Base-by-base conservation (phyloP, 192 early-diverging fungal genomes). In the Podila verticillata region DNA sequence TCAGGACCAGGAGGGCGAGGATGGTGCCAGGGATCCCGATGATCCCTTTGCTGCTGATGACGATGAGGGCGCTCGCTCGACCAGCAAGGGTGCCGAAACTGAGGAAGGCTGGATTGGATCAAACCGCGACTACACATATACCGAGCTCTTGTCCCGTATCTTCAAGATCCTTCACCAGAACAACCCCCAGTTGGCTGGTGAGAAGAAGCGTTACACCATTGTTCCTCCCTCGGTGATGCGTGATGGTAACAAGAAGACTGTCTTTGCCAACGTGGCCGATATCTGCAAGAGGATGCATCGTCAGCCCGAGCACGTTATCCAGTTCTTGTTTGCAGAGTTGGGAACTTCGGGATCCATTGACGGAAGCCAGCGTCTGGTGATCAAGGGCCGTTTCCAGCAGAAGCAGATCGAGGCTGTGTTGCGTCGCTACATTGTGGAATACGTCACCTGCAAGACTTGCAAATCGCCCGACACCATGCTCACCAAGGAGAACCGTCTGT, bases 391-490 rank as follows among this genome's bases (percentile, higher is more conserved):
- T 61, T 99, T 98, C 94, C 94, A 96, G 83, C 97, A 95, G 82
- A 98, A 97, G 88, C 97, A 98, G 86, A 97, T 99, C 71, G 98
- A 98, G 84, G 97, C 92, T 72, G 96, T 99, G 44, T 87, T 99
- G 71, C 96, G 97, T 80, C 92, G 92, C 63, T 99, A 99, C 75
- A 97, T 99, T 87, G 93, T 93, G 58, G 97, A 99, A 83, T 99
- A 99, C 65, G 97, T 99, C 26, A 94, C 96, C 15, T 99, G 98
- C 89, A 99, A 99, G 88, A 97, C 96, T 29, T 99, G 98, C 90
- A 97, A 97, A 82, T 94, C 92, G 17, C 91, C 93, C 29, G 95
- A 99, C 62, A 98, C 98, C 24, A 88, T 95, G 13, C 77, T 99
- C 80, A 93, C 90, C 35, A 98, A 98, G 89, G 97, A 99, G 70